Evolutionary conservation across 495 filamentous ascomycete species (phyloP).

Genomic region (Xylaria flabelliformis): DNA sequence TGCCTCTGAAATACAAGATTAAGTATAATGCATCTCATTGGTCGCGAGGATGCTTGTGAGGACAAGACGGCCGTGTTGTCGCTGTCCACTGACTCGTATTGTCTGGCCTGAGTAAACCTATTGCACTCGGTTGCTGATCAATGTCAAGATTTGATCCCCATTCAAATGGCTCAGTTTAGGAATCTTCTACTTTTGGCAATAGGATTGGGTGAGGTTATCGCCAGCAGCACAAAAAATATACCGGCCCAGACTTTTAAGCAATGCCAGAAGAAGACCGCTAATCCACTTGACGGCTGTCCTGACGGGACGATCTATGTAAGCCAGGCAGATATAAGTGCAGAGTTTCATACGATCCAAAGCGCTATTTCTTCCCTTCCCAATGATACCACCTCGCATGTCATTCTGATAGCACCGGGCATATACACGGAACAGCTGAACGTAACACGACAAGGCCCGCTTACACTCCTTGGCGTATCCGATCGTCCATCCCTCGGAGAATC

Average conservation of each 20-base stretch:
- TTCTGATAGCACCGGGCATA: conserved; percentile 60
- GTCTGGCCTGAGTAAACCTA: not conserved
- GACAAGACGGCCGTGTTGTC: not conserved
- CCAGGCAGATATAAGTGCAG: conserved; percentile 35
- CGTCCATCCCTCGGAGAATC: conserved; percentile 49
- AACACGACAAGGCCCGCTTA: conserved; percentile 62
- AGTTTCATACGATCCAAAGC: conserved; percentile 58
- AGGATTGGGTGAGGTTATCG: not conserved
- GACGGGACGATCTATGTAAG: conserved; percentile 58
- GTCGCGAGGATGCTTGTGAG: not conserved
- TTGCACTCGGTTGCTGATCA: not conserved
- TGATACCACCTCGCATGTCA: conserved; percentile 55
- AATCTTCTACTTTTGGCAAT: not conserved
- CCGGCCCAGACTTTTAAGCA: conserved; percentile 35
- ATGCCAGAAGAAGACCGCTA: conserved; percentile 37
- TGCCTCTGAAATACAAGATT: not conserved
- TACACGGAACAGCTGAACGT: conserved; percentile 68
- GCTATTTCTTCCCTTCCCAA: conserved; percentile 62
- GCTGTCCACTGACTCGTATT: not conserved
- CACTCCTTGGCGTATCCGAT: conserved; percentile 60
- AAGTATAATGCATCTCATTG: not conserved
- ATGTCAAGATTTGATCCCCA: not conserved
- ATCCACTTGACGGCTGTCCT: conserved; percentile 52
- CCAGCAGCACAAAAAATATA: conserved; percentile 13
- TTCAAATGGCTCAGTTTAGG: conserved; percentile 13